Evolutionary conservation across 2,329 filamentous ascomycete genomes (phyloP), one percentile per base, ranked within the genome.

Genomic region (Aspergillus piperis): DNA sequence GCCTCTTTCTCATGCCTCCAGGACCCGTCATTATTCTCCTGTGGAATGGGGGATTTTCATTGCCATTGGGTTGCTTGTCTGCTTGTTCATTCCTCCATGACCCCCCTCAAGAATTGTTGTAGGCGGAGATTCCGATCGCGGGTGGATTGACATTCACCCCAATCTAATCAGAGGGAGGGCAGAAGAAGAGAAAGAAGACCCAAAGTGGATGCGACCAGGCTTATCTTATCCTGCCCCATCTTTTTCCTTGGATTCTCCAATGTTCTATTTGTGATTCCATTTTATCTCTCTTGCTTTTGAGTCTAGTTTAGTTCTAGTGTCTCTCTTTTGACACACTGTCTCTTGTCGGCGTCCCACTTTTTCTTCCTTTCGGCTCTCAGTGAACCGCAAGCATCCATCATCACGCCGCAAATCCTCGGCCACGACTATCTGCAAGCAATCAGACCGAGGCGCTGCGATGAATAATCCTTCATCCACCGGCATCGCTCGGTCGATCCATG

Each of bases 401-500:
- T 32, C n/a, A 17, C 47, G 32, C 44, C 44, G 44, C 32, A 36
- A 36, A 13, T 44, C 41, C 41, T 25, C 44, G 44, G 44, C 15
- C 44, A 23, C 15, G 23, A 23, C 11, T 25, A 27, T 25, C 44
- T 50, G 47, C 47, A 30, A n/a, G 47, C 47, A 50, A 50, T 50
- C 47, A 50, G 25, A 30, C 23, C 25, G 41, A 44, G 41, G 41
- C 41, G 41, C 41, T 44, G 41, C 47, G 47, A 44, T 54, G 32
- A 36, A 32, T 44, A 30, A 41, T 55, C 38, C 38, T 44, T 42
- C 52, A 23, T 27, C 36, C 53, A 55, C 42, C 53, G n/a, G 23
- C 41, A 32, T 55, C 39, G 42, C 23, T 27, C 53, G 8, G 53
- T n/a, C 53, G 39, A 55, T 55, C 53, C 53, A 55, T 47, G 53